phyloP scores from a whole-genome alignment of 768 basidiomycete species.

The Naganishia friedmannii region DNA sequence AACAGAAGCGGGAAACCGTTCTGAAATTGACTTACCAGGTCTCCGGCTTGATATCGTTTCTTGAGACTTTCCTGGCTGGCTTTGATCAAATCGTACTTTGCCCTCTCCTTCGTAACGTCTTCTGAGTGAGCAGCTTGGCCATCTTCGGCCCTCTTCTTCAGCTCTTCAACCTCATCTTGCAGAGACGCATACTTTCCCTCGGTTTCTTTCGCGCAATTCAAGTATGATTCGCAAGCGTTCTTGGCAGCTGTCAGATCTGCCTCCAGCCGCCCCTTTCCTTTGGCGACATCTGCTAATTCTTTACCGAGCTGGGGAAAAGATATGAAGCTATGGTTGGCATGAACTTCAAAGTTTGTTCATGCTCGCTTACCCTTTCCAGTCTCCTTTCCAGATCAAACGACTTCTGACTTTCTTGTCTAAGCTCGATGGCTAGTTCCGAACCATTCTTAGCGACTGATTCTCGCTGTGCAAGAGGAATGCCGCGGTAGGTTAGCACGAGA shows the following conservation, averaged over 20 bases:
- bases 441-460: neutral
- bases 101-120: slow-evolving; percentile 13
- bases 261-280: neutral
- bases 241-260: neutral
- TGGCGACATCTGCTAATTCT: neutral
- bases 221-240: neutral
- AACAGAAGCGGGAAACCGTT: too few relatives aligned
- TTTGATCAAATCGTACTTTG: neutral
- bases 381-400: neutral
- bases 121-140: slow-evolving; percentile 15
- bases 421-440: neutral
- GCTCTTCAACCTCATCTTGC: slow-evolving; percentile 5
- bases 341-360: neutral
- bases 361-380: neutral
- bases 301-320: neutral
- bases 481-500: neutral
- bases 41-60: slow-evolving; percentile 8
- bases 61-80: slow-evolving; percentile 14
- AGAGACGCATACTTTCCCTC: neutral
- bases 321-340: neutral
- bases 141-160: slow-evolving; percentile 16
- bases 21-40: slow-evolving; percentile 4
- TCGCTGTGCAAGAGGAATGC: neutral
- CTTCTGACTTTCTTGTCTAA: neutral
- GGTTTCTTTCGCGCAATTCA: too few relatives aligned